Evolutionary conservation across 345 rosid genomes (phyloP), one percentile per base, ranked within the genome.

Genomic region (Hypericum perforatum): DNA sequence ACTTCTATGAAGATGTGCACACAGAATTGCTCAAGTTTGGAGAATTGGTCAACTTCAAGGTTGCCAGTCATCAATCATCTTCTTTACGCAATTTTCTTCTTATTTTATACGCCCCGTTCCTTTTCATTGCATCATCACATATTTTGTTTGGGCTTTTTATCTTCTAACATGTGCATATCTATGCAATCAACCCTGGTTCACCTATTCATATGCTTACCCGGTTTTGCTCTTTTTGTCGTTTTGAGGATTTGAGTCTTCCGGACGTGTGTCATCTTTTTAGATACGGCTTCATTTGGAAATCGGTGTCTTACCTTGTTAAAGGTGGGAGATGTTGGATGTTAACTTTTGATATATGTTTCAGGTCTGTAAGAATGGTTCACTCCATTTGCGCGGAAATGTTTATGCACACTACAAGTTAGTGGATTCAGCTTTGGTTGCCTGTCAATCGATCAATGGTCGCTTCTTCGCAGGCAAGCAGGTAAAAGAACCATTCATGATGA

Each of bases 381-480:
- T 75, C 73, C 98, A 92, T 79, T 76, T 88, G 81, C 78, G 80
- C 66, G 98, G 98, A 63, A 88, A 92, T 70, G 88, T 88, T 12
- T 92, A 88, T 59, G 86, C 83, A 41, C 96, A 88, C 42, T 92
- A 79, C 60, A 80, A 85, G 67, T 78, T 79, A 7, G 36, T 88
- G 78, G 96, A 92, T 65, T 83, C 95, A 41, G 85, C 96, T 56
- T 52, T 77, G 14, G 73, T 73, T 55, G 95, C 95, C 49, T 83
- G 70, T 59, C 76, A 70, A 37, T 73, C 89, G 45, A 54, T 81
- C 43, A 83, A 77, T 61, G 95, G 94, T 59, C 90, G 96, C 56
- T 92, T 76, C 69, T 92, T 92, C 68, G 98, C 95, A 64, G 85
- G 95, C n/a, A 92, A 78, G 73, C 98, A 77, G 98, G 98, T 92